Evolutionary conservation across 345 rosid genomes (phyloP).

Genomic region (Eutrema heterophyllum): DNA sequence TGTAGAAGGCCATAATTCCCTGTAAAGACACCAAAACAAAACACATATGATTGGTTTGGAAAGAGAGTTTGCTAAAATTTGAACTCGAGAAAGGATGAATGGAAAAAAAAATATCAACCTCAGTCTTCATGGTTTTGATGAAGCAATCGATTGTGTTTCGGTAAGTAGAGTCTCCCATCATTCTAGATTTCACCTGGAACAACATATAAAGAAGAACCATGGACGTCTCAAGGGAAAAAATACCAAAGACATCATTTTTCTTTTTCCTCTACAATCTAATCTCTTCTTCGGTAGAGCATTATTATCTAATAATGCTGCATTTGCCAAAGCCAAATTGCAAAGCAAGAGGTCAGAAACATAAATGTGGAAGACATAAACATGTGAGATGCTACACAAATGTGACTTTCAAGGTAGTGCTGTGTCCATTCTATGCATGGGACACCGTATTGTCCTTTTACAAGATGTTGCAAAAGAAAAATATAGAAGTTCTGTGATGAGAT

Average conservation of each 20-base stretch:
- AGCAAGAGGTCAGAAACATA: constrained; percentile 14
- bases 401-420: constrained; percentile 16
- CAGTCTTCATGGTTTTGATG: constrained; percentile 76
- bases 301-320: constrained; percentile 17
- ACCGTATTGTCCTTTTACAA: constrained; percentile 5
- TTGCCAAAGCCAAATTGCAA: constrained; percentile 6
- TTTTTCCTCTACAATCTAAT: neutral
- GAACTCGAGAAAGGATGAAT: neutral
- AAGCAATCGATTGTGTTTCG: constrained; percentile 89
- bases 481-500: neutral
- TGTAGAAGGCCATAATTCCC: constrained; percentile 86
- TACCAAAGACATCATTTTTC: constrained; percentile 3
- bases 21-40: constrained; percentile 30
- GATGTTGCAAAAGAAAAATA: neutral
- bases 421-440: constrained; percentile 22
- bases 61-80: neutral
- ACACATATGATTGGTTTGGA: neutral
- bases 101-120: constrained; percentile 41
- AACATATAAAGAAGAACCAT: constrained; percentile 19
- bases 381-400: constrained; percentile 21
- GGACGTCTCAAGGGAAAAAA: neutral
- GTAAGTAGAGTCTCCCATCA: constrained; percentile 98
- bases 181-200: constrained; percentile 93
- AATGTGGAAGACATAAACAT: constrained; percentile 31
- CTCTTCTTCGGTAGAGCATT: constrained; percentile 13